These are phyloP conservation scores for Bothriochloa decipiens DNA, from an alignment of 176 grass and related monocot species.

Conservation along the genomic window DNA sequence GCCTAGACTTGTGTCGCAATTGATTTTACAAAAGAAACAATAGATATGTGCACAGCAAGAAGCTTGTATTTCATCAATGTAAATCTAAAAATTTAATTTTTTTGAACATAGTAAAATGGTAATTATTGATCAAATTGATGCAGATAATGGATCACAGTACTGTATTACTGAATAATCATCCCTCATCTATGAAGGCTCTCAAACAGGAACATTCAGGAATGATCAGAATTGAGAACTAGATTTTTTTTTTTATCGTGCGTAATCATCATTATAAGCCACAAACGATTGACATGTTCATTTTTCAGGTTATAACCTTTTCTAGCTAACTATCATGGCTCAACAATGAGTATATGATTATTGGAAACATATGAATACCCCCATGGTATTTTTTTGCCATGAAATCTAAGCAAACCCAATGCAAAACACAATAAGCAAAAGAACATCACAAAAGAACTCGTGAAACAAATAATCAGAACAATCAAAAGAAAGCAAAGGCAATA, in stretches of 20 bases:
- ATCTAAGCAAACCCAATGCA: constrained; percentile 10
- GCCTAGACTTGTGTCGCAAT: not conserved
- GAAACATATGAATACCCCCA: constrained; percentile 5
- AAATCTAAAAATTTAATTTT: not conserved
- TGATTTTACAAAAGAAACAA: constrained; percentile 45
- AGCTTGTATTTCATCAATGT: constrained; percentile 24
- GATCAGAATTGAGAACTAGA: not conserved
- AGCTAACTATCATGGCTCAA: constrained; percentile 25
- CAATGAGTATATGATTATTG: not conserved
- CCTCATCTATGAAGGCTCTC: constrained; percentile 19
- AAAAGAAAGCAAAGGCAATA: constrained; percentile 12
- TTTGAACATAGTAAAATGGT: too few species aligned
- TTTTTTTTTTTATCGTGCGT: not conserved
- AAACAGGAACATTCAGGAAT: constrained; percentile 23
- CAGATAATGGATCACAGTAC: constrained; percentile 2
- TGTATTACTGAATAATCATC: not conserved
- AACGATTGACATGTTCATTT: constrained; percentile 17
- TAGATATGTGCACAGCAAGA: not conserved
- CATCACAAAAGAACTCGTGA: constrained; percentile 32
- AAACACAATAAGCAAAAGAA: constrained; percentile 26
- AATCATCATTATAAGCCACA: constrained; percentile 15
- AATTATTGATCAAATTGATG: not conserved
- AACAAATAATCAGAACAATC: not conserved
- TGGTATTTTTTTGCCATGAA: not conserved
- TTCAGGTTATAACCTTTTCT: constrained; percentile 16